These are phyloP conservation scores for Ustilago loliicola DNA, from an alignment of 1,284 basidiomycete species.

Conservation along the genomic window DNA sequence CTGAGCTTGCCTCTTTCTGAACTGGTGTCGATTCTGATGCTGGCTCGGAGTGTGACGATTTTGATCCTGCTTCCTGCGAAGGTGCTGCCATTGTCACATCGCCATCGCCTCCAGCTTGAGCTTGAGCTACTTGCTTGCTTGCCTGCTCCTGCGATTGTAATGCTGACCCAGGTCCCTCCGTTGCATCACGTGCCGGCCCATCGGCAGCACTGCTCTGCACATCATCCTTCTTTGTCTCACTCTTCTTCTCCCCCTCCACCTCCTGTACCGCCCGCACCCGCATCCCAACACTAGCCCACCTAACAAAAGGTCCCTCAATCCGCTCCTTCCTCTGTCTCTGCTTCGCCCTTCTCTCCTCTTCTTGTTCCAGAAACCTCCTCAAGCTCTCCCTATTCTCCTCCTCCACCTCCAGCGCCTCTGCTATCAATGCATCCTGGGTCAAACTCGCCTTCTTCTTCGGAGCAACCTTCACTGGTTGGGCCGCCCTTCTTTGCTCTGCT, in stretches of 20 bases:
- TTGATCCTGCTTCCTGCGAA: not conserved
- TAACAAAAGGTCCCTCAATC: conserved; percentile 79
- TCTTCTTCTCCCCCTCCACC: conserved; percentile 1
- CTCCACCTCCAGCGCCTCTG: conserved; percentile 84
- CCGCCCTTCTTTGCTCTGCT: conserved; percentile 77
- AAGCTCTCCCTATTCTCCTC: conserved; percentile 85
- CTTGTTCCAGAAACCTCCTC: conserved; percentile 80
- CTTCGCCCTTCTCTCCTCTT: conserved; percentile 83
- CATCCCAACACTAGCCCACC: conserved; percentile 78
- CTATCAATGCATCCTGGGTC: conserved; percentile 84
- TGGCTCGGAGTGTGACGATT: not conserved
- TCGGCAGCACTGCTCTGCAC: not conserved
- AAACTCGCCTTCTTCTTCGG: conserved; percentile 65
- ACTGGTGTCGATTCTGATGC: not conserved
- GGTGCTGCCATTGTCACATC: not conserved
- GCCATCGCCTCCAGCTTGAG: not conserved
- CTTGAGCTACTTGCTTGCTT: not conserved
- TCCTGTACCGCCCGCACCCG: conserved; percentile 38
- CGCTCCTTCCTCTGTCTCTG: conserved; percentile 75
- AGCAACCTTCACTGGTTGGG: conserved; percentile 22
- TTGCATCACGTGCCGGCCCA: no score
- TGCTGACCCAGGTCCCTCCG: no score
- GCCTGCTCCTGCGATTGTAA: no score
- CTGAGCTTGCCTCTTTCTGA: no score
- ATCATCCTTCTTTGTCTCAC: not conserved